Conservation (phyloP, 352 stramenopile species). For the Phytophthora hybrid region DNA sequence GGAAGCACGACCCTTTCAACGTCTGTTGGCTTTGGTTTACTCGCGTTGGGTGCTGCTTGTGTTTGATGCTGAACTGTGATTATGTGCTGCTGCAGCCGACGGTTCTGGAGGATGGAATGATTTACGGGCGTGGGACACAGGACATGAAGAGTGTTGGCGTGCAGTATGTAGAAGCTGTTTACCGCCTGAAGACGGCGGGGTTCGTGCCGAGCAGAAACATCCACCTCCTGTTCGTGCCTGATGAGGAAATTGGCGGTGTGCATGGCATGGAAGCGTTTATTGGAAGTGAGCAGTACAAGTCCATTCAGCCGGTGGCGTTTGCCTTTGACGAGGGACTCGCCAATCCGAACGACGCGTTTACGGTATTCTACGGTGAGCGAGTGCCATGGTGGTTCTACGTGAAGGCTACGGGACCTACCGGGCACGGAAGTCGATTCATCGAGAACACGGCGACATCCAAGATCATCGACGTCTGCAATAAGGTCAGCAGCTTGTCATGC, state of each 20-base stretch:
- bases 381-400: constrained; percentile 93
- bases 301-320: constrained; percentile 85
- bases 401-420: constrained; percentile 73
- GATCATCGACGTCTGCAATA: constrained; percentile 90
- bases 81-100: constrained; percentile 50
- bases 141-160: constrained; percentile 98
- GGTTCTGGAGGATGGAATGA: constrained; percentile 88
- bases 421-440: constrained; percentile 95
- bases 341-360: constrained; percentile 89
- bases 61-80: neutral
- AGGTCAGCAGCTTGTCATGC: constrained; percentile 36
- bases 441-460: constrained; percentile 94
- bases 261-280: constrained; percentile 95
- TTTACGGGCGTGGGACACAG: constrained; percentile 94
- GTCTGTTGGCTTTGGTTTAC: constrained; percentile 34
- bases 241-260: constrained; percentile 94
- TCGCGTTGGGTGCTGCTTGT: neutral
- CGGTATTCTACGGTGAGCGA: constrained; percentile 96
- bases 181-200: constrained; percentile 61
- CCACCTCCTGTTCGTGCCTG: constrained; percentile 93
- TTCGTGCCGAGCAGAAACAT: constrained; percentile 89
- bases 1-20: constrained; percentile 93
- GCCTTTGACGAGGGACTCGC: constrained; percentile 96
- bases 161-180: constrained; percentile 95
- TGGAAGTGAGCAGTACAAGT: constrained; percentile 83